These are phyloP conservation scores for Byssochlamys sp. DNA, from an alignment of 2,329 filamentous ascomycete genomes.

Conservation along the genomic window DNA sequence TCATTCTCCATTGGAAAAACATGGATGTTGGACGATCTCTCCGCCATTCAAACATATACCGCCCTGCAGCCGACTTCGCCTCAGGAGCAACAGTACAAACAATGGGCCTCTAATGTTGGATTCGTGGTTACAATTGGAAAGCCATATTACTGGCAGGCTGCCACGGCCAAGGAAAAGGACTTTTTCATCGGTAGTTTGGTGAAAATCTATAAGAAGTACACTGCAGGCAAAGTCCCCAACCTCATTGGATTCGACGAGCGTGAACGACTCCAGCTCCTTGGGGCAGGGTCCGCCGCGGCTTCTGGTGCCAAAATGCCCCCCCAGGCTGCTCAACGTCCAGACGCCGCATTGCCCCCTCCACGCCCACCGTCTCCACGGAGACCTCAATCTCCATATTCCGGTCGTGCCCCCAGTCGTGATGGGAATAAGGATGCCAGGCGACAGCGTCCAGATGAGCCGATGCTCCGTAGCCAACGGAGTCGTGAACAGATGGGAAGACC, in stretches of 20 bases:
- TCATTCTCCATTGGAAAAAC: slow-evolving; percentile 97
- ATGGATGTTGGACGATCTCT: slow-evolving; percentile 88
- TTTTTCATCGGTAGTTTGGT: slow-evolving; percentile 95
- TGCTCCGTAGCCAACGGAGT: slow-evolving; percentile 27
- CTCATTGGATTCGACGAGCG: slow-evolving; percentile 72
- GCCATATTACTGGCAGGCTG: slow-evolving; percentile 93
- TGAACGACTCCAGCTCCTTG: slow-evolving; percentile 67
- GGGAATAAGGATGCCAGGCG: slow-evolving; percentile 20
- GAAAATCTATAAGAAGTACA: slow-evolving; percentile 96
- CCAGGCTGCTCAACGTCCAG: slow-evolving; percentile 14
- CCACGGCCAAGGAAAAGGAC: slow-evolving; percentile 90
- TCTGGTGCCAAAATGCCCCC: slow-evolving; percentile 17
- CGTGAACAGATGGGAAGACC: slow-evolving; percentile 32
- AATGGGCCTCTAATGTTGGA: slow-evolving; percentile 74
- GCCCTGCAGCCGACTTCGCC: slow-evolving; percentile 49
- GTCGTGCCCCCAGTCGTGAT: slow-evolving; percentile 30
- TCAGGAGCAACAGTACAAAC: slow-evolving; percentile 52
- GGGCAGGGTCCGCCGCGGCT: slow-evolving; percentile 27
- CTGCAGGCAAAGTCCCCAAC: slow-evolving; percentile 69
- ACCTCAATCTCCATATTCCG: slow-evolving; percentile 21
- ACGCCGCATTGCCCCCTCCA: slow-evolving; percentile 17
- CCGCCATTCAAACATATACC: slow-evolving; percentile 71
- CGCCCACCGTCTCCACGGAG: slow-evolving; percentile 19
- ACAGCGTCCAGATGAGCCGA: slow-evolving; percentile 28
- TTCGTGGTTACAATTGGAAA: slow-evolving; percentile 86